These are phyloP conservation scores for Amanita muscaria DNA, from an alignment of 768 basidiomycete species.

Conservation along the genomic window DNA sequence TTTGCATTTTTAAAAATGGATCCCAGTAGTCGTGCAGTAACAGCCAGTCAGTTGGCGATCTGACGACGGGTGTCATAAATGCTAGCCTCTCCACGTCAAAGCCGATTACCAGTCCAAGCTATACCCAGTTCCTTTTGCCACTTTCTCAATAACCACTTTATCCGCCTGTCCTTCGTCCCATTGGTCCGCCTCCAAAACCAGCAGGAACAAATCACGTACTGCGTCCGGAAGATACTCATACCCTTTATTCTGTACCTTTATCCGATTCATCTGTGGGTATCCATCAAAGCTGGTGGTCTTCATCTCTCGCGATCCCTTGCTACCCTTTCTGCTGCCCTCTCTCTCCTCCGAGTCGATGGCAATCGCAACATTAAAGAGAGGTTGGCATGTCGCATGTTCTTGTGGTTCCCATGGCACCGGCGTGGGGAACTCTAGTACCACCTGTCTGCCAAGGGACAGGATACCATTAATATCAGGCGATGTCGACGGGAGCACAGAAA, in stretches of 20 bases:
- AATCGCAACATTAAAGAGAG: conserved; percentile 25
- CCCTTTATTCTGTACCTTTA: conserved; percentile 21
- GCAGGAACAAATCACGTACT: conserved; percentile 24
- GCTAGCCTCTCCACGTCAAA: too few relatives aligned
- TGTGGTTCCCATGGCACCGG: conserved; percentile 24
- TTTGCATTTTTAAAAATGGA: too few relatives aligned
- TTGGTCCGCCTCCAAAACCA: conserved; percentile 23
- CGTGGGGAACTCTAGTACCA: conserved; percentile 18
- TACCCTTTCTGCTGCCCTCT: conserved; percentile 28
- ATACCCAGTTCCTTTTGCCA: too few relatives aligned
- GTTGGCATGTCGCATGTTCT: conserved; percentile 26
- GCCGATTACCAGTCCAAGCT: too few relatives aligned
- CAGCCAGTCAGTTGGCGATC: too few relatives aligned
- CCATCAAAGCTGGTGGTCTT: too few relatives aligned
- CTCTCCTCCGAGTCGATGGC: conserved; percentile 11
- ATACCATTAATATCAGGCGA: conserved; percentile 21
- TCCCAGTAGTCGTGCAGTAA: too few relatives aligned
- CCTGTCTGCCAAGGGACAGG: conserved; percentile 15
- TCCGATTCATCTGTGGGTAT: too few relatives aligned
- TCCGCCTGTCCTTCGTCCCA: conserved; percentile 15
- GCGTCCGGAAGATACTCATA: conserved; percentile 20
- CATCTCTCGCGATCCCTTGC: conserved; percentile 19
- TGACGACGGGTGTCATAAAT: too few relatives aligned
- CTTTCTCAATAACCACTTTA: conserved; percentile 19
- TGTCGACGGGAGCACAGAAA: conserved; percentile 14